Evolutionary conservation across 169 alveolate species (phyloP).

Genomic region (Plasmodium inui): DNA sequence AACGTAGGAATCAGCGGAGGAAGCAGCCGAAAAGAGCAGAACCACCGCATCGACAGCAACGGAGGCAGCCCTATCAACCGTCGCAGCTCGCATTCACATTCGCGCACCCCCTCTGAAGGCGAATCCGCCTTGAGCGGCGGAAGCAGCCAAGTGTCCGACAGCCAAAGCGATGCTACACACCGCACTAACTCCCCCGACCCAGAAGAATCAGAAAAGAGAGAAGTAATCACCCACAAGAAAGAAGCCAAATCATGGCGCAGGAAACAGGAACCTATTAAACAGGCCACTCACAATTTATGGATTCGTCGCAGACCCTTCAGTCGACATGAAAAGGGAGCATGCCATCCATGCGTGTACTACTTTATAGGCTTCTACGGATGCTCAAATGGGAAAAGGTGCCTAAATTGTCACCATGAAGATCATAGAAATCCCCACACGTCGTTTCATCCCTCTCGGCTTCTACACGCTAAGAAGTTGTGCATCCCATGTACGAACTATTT

Average conservation of each 20-base stretch:
- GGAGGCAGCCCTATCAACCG: not conserved
- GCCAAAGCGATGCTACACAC: not conserved
- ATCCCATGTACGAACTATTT: slow-evolving; percentile 11
- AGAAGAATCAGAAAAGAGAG: not conserved
- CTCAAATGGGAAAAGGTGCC: slow-evolving; percentile 12
- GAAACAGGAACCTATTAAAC: not conserved
- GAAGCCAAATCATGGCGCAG: not conserved
- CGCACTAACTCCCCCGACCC: not conserved
- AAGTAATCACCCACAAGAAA: not conserved
- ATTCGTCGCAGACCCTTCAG: not conserved
- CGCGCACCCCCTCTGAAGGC: not conserved
- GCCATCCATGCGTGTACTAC: slow-evolving; percentile 28
- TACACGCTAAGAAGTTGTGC: slow-evolving; percentile 20
- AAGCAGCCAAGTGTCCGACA: not conserved
- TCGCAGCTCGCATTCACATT: not conserved
- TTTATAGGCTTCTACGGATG: slow-evolving; percentile 23
- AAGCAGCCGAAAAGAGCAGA: not conserved
- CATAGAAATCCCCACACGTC: slow-evolving; percentile 11
- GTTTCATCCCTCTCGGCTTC: slow-evolving; percentile 26
- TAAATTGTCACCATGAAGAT: slow-evolving; percentile 39
- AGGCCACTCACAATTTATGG: not conserved
- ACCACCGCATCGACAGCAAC: not conserved
- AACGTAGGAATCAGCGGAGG: not conserved
- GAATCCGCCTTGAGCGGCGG: not conserved
- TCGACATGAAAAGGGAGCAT: slow-evolving; percentile 29